A percentile compares a stretch with the other conserved stretches of the same genome.
Evolutionary conservation across 2,329 filamentous ascomycete species (phyloP).

Genomic region (Diaporthe sp.): DNA sequence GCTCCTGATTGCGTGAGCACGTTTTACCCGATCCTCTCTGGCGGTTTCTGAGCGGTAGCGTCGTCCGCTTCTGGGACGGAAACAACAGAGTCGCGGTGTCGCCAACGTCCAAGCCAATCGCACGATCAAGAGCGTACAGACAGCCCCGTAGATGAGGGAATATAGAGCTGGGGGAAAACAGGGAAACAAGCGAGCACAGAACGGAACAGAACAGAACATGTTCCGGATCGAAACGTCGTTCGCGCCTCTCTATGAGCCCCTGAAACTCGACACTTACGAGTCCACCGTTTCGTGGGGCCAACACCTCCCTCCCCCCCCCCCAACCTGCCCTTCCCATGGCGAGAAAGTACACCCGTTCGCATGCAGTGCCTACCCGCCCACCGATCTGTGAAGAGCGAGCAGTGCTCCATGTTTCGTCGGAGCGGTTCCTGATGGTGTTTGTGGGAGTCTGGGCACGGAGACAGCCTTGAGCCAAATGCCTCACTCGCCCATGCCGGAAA

Average conservation of each 20-base stretch:
- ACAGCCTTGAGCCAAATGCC: not conserved
- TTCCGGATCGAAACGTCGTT: constrained; percentile 24
- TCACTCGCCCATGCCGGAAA: not conserved
- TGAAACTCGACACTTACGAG: constrained; percentile 29
- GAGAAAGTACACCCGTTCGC: not conserved
- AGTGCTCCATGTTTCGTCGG: not conserved
- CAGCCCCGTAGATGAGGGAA: no score
- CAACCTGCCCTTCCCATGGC: not conserved
- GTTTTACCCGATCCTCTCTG: constrained; percentile 22
- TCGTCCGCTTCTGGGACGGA: not conserved
- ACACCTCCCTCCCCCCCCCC: no score
- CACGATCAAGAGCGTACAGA: not conserved
- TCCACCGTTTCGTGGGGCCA: constrained; percentile 26
- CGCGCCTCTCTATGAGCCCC: constrained; percentile 7
- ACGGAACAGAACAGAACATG: constrained; percentile 3
- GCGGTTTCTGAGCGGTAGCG: constrained; percentile 19
- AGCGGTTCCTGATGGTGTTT: not conserved
- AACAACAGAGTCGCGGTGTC: not conserved
- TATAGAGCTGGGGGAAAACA: not conserved
- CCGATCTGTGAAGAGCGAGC: constrained; percentile 2
- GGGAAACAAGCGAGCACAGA: not conserved
- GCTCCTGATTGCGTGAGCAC: constrained; percentile 18
- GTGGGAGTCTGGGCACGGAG: not conserved
- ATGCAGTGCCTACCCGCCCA: not conserved
- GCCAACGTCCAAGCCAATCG: constrained; percentile 1